Percentiles rank a stretch among this genome's conserved stretches.
phyloP scores from a whole-genome alignment of 495 filamentous ascomycete species.

The Aspergillus sclerotiicarbonarius region DNA sequence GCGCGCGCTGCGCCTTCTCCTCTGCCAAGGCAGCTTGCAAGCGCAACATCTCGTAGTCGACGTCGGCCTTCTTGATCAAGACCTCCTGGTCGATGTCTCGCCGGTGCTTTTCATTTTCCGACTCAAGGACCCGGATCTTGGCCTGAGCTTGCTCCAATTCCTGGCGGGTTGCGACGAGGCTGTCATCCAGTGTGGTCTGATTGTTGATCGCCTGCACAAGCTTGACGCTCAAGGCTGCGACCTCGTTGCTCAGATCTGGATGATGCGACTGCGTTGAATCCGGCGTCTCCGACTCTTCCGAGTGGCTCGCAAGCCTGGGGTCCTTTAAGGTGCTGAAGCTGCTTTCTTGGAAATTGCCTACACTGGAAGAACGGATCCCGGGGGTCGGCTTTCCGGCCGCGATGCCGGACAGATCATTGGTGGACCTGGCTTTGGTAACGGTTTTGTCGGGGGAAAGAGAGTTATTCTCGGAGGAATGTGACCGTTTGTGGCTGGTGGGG shows the following conservation, averaged over 20 bases:
- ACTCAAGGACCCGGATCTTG: constrained; percentile 66
- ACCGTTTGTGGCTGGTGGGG: constrained; percentile 40
- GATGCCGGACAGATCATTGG: constrained; percentile 38
- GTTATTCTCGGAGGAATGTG: constrained; percentile 42
- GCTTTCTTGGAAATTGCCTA: constrained; percentile 34
- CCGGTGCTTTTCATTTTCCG: constrained; percentile 63
- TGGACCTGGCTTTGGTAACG: constrained; percentile 45
- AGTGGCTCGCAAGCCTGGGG: constrained; percentile 38
- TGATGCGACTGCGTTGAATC: constrained; percentile 51
- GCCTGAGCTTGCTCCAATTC: constrained; percentile 75
- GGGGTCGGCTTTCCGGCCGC: constrained; percentile 23
- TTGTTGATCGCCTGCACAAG: constrained; percentile 96
- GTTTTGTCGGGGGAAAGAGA: constrained; percentile 40
- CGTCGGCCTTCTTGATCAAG: constrained; percentile 65
- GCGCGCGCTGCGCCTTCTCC: constrained; percentile 56
- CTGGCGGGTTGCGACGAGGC: constrained; percentile 73
- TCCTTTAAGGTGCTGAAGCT: constrained; percentile 53
- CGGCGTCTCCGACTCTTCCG: constrained; percentile 35
- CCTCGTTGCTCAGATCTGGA: constrained; percentile 82
- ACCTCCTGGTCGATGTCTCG: constrained; percentile 69
- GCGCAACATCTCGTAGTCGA: constrained; percentile 67
- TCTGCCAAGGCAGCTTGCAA: constrained; percentile 64
- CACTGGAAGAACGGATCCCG: constrained; percentile 24
- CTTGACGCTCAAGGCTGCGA: constrained; percentile 89
- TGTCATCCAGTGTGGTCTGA: constrained; percentile 90